These are phyloP conservation scores for Ceriops tagal DNA, from an alignment of 345 rosid species.

Conservation along the genomic window DNA sequence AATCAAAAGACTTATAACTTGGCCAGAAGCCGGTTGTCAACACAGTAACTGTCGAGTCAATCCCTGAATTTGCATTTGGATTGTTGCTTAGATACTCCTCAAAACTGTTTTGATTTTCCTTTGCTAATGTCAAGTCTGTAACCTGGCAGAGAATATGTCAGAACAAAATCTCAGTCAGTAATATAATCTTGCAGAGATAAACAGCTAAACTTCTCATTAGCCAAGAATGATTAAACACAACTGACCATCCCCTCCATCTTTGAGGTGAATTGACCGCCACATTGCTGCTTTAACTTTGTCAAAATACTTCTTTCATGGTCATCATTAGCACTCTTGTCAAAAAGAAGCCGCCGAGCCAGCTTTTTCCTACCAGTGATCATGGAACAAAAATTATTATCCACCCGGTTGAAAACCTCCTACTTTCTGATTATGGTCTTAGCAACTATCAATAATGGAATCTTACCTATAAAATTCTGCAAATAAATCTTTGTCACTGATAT, in stretches of 20 bases:
- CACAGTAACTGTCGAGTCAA: constrained; percentile 33
- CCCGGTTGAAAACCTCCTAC: neutral
- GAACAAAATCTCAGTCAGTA: neutral
- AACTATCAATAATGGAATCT: neutral
- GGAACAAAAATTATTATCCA: neutral
- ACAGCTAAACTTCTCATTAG: neutral
- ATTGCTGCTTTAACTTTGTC: constrained; percentile 44
- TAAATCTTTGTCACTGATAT: constrained; percentile 33
- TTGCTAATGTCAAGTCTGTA: constrained; percentile 34
- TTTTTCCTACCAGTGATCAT: constrained; percentile 40
- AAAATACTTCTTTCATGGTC: constrained; percentile 37
- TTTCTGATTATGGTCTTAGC: too few species aligned
- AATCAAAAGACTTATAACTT: constrained; percentile 36
- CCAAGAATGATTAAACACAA: neutral
- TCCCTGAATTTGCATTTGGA: constrained; percentile 31
- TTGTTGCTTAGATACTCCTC: constrained; percentile 28
- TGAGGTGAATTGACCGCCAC: constrained; percentile 58
- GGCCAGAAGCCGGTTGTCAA: constrained; percentile 40
- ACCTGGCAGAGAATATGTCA: constrained; percentile 15
- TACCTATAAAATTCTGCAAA: constrained; percentile 40
- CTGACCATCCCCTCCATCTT: constrained; percentile 44
- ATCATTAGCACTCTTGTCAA: constrained; percentile 34
- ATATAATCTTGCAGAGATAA: neutral
- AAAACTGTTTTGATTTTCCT: constrained; percentile 29
- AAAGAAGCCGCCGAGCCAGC: constrained; percentile 43